Conservation (phyloP, 345 rosid genomes). For the Syzygium oleosum region DNA sequence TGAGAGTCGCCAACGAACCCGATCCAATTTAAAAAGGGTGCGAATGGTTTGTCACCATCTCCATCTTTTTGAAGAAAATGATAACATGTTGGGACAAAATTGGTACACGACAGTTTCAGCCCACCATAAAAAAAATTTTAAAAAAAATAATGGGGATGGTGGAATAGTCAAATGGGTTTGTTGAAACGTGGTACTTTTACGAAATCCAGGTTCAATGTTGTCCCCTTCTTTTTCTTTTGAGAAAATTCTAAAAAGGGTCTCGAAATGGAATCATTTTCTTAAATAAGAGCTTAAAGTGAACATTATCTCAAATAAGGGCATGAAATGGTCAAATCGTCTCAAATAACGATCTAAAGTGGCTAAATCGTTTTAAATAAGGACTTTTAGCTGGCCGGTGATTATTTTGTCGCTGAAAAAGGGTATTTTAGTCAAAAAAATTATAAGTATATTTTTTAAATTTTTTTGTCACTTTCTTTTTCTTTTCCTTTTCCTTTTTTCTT, state of each 20-base stretch:
- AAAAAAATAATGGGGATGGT: neutral
- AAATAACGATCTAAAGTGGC: no score
- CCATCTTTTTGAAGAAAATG: neutral
- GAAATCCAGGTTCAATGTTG: neutral
- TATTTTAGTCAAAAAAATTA: no score
- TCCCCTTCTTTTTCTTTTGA: neutral
- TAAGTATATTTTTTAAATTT: no score
- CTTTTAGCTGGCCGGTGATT: accelerated
- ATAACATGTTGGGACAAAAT: neutral
- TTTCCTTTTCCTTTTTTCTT: no score
- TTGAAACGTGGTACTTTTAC: neutral
- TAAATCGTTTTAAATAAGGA: no score
- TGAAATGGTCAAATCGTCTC: no score
- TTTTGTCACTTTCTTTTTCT: no score
- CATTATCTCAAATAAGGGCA: no score
- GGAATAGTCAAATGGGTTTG: neutral
- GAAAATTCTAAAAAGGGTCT: no score
- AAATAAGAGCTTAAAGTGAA: no score
- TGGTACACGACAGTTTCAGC: neutral
- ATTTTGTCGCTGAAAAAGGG: no score
- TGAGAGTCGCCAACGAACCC: neutral
- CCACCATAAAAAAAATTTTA: neutral
- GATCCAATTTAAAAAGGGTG: neutral
- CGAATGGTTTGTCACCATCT: neutral
- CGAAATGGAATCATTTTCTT: no score